A percentile compares a stretch with the other conserved stretches of the same genome.
phyloP scores from a whole-genome alignment of 495 filamentous ascomycete genomes.

The Penicillium arizonense region DNA sequence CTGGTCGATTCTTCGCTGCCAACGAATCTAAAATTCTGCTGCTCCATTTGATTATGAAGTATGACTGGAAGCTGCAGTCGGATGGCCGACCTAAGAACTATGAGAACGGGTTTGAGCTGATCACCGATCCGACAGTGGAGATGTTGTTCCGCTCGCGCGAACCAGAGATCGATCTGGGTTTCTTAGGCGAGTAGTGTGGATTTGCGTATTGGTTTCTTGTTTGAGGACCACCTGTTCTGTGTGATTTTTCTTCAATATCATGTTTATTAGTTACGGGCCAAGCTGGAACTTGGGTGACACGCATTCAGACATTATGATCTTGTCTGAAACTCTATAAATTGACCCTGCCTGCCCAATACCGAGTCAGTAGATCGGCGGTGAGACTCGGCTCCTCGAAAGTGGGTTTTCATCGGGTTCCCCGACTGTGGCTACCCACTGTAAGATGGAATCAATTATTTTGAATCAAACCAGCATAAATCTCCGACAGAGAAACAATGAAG shows the following conservation, averaged over 20 bases:
- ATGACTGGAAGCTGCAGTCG: conserved; percentile 48
- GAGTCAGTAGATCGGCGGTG: neutral
- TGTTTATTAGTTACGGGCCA: neutral
- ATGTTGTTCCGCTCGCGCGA: conserved; percentile 28
- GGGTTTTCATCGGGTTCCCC: neutral
- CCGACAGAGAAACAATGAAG: neutral
- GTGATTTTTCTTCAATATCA: neutral
- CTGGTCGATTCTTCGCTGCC: conserved; percentile 52
- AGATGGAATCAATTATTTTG: neutral
- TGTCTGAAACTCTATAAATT: neutral
- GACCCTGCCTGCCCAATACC: neutral
- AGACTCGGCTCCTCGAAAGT: conserved; percentile 4
- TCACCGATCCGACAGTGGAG: conserved; percentile 29
- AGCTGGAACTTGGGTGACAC: neutral
- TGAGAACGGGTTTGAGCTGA: conserved; percentile 25
- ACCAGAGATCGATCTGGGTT: conserved; percentile 27
- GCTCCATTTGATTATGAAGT: conserved; percentile 49
- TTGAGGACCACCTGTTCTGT: neutral
- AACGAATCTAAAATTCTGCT: conserved; percentile 48
- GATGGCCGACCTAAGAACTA: conserved; percentile 22
- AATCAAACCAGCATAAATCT: neutral
- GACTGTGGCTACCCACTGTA: neutral
- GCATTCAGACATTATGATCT: neutral
- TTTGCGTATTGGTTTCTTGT: neutral
- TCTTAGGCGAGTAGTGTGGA: conserved; percentile 18